Evolutionary conservation across 345 rosid genomes (phyloP).

Genomic region (Eucalyptus shirleyi): DNA sequence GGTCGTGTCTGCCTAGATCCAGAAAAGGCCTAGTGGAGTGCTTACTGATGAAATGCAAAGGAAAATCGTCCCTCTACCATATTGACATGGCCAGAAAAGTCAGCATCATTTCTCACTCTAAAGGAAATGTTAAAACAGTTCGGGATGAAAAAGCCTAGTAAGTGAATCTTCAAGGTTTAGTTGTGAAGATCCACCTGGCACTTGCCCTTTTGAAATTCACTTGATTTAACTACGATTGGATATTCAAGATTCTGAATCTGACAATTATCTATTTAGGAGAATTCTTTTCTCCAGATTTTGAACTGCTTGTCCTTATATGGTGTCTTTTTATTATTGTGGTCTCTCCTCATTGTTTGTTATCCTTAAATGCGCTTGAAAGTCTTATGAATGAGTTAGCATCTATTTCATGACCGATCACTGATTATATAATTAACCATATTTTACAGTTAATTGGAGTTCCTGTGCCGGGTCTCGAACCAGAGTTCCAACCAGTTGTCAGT

Average conservation of each 20-base stretch:
- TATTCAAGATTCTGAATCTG: neutral
- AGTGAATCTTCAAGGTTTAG: neutral
- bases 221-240: neutral
- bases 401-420: neutral
- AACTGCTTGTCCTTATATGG: neutral
- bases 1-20: neutral
- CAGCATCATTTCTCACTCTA: neutral
- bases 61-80: neutral
- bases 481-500: conserved; percentile 76
- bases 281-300: neutral
- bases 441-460: conserved; percentile 70
- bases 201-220: neutral
- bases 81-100: neutral
- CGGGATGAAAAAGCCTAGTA: neutral
- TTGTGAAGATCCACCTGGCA: neutral
- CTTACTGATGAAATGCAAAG: neutral
- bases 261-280: neutral
- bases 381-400: neutral
- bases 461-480: conserved; percentile 64
- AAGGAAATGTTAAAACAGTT: neutral
- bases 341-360: neutral
- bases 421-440: neutral
- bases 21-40: neutral
- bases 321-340: neutral
- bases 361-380: neutral